Evolutionary conservation across 1,139 yeast species (phyloP), one percentile per base, ranked within the genome.

Genomic region (Yamadazyma trypodendri): DNA sequence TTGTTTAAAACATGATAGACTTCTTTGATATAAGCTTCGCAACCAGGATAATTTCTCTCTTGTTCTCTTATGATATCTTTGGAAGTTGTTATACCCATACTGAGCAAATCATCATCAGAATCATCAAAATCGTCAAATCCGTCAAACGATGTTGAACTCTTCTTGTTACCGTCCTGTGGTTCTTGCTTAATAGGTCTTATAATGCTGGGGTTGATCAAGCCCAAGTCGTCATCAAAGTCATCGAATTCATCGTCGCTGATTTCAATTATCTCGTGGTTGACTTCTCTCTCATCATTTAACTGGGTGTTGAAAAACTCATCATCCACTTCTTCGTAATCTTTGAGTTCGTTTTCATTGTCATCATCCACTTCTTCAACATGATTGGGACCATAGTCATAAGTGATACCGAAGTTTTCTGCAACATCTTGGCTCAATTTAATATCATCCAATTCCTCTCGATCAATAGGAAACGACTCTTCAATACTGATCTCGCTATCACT

Each of bases 1-100:
- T 71, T 58, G 23, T 70, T 71, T 31, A 92, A 66, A 9, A 78
- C 74, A 2, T 61, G 57, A 49, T 74, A 70, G 2, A 88, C 84
- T 41, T 90, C 97, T 2, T 63, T 55, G 2, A 70, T 65, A 31
- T 65, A 68, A 1, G 49, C 41, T 36, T 60, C 72, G 3, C 66
- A 54, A 2, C 72, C 74, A 2, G 68, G 62, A 17, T 16, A 63
- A 56, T 9, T 40, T 38, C 50, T 33, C 44, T 50, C 33, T 34
- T 46, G 39, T 32, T 45, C 50, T 11, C 37, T 22, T 3, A 49
- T 43, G 24, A 49, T 48, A 39, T 43, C 47, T 14, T 23, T 40
- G 9, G 46, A 36, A 2, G 52, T 41, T 24, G 51, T 42, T 36
- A 45, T 43, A 10, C 49, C 50, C 32, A 42, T 32, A 12, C 35